Evolutionary conservation across 2,329 filamentous ascomycete species (phyloP).

Genomic region (Curvularia eragrostidis): DNA sequence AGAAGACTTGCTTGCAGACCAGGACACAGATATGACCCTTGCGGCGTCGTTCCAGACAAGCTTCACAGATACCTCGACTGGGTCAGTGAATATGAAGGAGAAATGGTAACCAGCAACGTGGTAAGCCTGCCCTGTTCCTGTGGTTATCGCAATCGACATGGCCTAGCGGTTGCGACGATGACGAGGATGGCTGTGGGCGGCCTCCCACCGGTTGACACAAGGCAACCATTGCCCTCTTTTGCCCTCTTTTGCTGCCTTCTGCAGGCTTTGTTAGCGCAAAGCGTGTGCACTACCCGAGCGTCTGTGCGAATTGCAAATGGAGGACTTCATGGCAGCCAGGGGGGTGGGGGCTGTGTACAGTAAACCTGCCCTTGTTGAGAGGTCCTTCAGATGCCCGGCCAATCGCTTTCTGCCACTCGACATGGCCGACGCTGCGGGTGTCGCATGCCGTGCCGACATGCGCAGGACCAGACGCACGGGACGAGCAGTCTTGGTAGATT

Average conservation of each 20-base stretch:
- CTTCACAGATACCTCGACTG: background rate
- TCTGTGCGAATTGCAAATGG: conserved; percentile 10
- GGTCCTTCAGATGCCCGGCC: conserved; percentile 14
- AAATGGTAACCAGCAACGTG: background rate
- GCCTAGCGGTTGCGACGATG: conserved; percentile 1
- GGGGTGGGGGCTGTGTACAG: conserved; percentile 12
- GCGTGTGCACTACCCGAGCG: conserved; percentile 5
- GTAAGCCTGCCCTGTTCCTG: background rate
- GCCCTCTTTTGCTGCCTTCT: conserved; percentile 5
- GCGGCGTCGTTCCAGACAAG: background rate
- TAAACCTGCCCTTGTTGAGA: conserved; percentile 9
- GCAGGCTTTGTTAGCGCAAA: conserved; percentile 4
- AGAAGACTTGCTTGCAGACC: background rate
- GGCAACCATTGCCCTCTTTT: conserved; percentile 11
- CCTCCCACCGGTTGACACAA: conserved; percentile 12
- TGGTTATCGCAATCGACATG: conserved; percentile 6
- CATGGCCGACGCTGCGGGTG: conserved; percentile 7
- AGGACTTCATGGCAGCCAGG: conserved; percentile 10
- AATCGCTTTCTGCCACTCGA: conserved; percentile 3
- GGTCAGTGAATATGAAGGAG: background rate
- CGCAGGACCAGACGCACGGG: conserved; percentile 5
- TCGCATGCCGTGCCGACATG: conserved; percentile 8
- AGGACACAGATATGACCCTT: conserved; percentile 1
- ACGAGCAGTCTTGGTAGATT: background rate
- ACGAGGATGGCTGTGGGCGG: conserved; percentile 15